Conservation (phyloP, 2,329 filamentous ascomycete species). For the Fusarium bactridioides region DNA sequence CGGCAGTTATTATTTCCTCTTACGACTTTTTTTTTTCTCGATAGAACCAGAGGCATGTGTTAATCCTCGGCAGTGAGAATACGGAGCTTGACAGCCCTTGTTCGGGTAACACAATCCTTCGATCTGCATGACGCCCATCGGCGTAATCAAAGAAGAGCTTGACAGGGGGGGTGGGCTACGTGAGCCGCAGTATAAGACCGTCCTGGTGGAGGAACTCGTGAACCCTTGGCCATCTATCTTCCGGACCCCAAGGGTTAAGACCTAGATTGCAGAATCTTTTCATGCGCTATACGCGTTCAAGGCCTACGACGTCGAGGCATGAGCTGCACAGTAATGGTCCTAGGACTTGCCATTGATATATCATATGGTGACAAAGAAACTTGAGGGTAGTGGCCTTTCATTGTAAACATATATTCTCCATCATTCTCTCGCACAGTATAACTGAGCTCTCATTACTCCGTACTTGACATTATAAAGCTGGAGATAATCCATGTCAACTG, state of each 20-base stretch:
- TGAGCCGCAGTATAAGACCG: neutral
- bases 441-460: neutral
- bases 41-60: neutral
- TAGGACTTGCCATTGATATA: neutral
- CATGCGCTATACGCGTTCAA: neutral
- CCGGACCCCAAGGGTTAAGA: neutral
- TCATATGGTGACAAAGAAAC: neutral
- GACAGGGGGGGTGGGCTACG: neutral
- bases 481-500: neutral
- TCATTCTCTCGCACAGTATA: neutral
- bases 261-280: neutral
- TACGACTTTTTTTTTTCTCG: neutral
- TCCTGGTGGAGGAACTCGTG: neutral
- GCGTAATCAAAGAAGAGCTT: neutral
- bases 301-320: neutral
- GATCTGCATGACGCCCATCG: neutral
- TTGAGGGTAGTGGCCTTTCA: neutral
- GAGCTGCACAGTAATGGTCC: neutral
- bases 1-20: neutral
- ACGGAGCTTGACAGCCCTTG: neutral
- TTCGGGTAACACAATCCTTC: neutral
- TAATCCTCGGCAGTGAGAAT: neutral
- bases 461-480: neutral
- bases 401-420: too few species aligned
- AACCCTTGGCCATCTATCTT: neutral